Percentiles rank a stretch among this genome's conserved stretches.
Conservation (phyloP, 2,329 filamentous ascomycete genomes). For the Monilinia fructicola region DNA sequence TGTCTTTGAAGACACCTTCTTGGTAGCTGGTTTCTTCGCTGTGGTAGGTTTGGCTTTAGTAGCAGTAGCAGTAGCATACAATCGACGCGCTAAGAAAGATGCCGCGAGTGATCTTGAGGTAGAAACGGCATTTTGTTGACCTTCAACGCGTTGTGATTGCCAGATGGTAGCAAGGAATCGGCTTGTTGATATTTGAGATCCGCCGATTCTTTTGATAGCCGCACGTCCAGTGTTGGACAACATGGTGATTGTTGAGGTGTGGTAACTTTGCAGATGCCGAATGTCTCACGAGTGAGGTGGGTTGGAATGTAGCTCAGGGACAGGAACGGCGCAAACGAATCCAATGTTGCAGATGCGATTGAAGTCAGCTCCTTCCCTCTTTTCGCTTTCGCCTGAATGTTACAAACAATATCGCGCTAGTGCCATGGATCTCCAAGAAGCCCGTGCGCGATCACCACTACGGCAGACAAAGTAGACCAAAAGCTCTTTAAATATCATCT, state of each 20-base stretch:
- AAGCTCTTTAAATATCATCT: slow-evolving; percentile 3
- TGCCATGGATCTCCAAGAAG: background rate
- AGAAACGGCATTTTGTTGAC: slow-evolving; percentile 26
- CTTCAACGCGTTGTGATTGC: slow-evolving; percentile 35
- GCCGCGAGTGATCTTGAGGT: slow-evolving; percentile 24
- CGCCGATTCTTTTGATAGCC: slow-evolving; percentile 35
- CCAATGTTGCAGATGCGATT: background rate
- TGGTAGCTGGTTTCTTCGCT: slow-evolving; percentile 25
- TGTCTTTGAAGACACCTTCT: slow-evolving; percentile 19
- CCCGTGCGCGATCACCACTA: slow-evolving; percentile 1
- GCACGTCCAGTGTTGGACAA: slow-evolving; percentile 40
- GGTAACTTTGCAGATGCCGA: slow-evolving; percentile 2
- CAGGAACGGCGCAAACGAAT: background rate
- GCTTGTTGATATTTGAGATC: slow-evolving; percentile 34
- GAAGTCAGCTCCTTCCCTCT: slow-evolving; percentile 2
- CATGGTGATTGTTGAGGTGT: slow-evolving; percentile 33
- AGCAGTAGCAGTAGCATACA: slow-evolving; percentile 37
- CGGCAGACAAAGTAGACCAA: background rate
- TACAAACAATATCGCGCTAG: slow-evolving; percentile 14
- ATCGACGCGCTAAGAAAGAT: slow-evolving; percentile 24
- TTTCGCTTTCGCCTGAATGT: slow-evolving; percentile 19
- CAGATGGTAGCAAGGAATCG: slow-evolving; percentile 31
- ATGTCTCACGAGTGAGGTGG: slow-evolving; percentile 12
- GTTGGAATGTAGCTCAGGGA: slow-evolving; percentile 16
- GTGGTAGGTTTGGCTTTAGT: slow-evolving; percentile 27